Percentiles rank a stretch among this genome's conserved stretches.
These are phyloP conservation scores for Penicillium sp. DNA, from an alignment of 2,329 filamentous ascomycete species.

Conservation along the genomic window DNA sequence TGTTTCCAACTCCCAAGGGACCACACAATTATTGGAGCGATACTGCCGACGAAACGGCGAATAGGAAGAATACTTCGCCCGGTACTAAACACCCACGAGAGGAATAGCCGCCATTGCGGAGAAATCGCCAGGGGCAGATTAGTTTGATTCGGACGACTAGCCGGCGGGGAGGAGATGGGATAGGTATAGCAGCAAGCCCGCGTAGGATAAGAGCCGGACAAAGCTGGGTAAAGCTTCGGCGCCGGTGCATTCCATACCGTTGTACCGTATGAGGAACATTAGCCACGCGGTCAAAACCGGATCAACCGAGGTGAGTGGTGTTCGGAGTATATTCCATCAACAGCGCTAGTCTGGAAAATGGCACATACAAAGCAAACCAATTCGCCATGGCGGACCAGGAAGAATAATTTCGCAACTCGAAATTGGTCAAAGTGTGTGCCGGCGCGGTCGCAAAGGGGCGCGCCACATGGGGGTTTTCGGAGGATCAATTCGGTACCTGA, in stretches of 20 bases:
- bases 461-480: background rate
- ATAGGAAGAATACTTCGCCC: background rate
- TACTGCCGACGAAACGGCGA: slow-evolving; percentile 3
- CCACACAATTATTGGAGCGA: background rate
- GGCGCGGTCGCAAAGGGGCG: background rate
- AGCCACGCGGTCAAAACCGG: background rate
- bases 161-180: background rate
- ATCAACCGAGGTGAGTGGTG: background rate
- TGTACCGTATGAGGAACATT: background rate
- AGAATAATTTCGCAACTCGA: slow-evolving; percentile 11
- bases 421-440: slow-evolving; percentile 9
- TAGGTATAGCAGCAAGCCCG: background rate
- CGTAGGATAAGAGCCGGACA: background rate
- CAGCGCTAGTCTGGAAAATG: background rate
- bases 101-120: slow-evolving; percentile 13
- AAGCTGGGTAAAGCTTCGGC: background rate
- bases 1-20: slow-evolving; percentile 7
- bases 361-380: background rate
- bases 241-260: background rate
- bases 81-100: background rate
- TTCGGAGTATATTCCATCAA: background rate
- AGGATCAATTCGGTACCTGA: slow-evolving; percentile 20
- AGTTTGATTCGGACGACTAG: background rate
- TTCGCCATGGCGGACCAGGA: background rate
- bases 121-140: slow-evolving; percentile 3